Conservation (phyloP, 2,329 filamentous ascomycete genomes). For the Teratosphaeria epicoccoides region DNA sequence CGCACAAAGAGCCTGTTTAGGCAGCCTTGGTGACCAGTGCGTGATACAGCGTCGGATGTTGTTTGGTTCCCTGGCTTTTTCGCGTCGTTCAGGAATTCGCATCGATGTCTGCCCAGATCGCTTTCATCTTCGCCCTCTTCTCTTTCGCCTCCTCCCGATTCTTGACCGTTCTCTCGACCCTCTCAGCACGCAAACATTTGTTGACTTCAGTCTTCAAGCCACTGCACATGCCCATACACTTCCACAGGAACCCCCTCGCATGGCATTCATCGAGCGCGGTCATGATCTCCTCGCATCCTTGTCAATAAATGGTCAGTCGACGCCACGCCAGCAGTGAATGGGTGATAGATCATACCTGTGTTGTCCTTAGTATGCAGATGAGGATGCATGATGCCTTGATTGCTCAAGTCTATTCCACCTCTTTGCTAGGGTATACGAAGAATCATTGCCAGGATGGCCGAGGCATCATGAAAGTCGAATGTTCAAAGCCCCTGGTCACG, state of each 20-base stretch:
- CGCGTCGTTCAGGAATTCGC: slow-evolving; percentile 46
- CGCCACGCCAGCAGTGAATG: too few species aligned
- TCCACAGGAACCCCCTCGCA: slow-evolving; percentile 81
- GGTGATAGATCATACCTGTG: slow-evolving; percentile 47
- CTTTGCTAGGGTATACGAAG: not conserved
- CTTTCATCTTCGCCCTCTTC: slow-evolving; percentile 64
- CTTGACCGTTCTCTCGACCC: slow-evolving; percentile 62
- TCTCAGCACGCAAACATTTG: slow-evolving; percentile 70
- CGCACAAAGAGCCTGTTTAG: not conserved
- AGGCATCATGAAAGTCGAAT: not conserved
- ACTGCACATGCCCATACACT: slow-evolving; percentile 83
- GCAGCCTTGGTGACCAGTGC: too few species aligned
- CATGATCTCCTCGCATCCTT: slow-evolving; percentile 94
- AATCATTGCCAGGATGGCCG: not conserved
- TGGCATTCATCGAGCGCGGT: slow-evolving; percentile 91
- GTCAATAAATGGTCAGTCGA: slow-evolving; percentile 6
- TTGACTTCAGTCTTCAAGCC: slow-evolving; percentile 74
- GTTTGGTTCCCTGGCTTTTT: not conserved
- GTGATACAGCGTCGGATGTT: not conserved
- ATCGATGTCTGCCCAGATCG: slow-evolving; percentile 69
- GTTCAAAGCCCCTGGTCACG: not conserved
- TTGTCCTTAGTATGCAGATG: slow-evolving; percentile 92
- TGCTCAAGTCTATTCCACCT: too few species aligned
- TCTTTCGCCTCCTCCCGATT: slow-evolving; percentile 63
- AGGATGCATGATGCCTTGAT: slow-evolving; percentile 64